Evolutionary conservation across 2,329 filamentous ascomycete genomes (phyloP).

Genomic region (Atkinsonella texensis): DNA sequence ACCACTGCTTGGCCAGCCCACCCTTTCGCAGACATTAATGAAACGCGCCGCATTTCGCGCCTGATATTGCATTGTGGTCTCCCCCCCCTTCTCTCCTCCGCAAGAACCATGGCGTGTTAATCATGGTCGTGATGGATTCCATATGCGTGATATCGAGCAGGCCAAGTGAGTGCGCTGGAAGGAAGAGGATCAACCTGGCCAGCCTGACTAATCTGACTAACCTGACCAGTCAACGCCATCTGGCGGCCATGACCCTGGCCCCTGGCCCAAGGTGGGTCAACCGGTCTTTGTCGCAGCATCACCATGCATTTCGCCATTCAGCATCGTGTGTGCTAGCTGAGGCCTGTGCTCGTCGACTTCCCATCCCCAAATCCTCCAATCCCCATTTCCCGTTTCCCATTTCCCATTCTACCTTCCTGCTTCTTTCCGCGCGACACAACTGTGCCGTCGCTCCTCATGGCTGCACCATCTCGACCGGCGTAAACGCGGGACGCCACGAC

Average conservation of each 20-base stretch:
- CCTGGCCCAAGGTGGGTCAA: neutral
- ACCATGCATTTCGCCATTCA: neutral
- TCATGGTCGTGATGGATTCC: too few relatives aligned
- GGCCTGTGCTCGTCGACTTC: neutral
- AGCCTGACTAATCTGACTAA: too few relatives aligned
- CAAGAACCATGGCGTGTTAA: too few relatives aligned
- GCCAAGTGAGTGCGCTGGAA: too few relatives aligned
- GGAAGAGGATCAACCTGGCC: neutral
- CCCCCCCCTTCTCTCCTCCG: neutral
- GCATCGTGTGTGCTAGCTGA: neutral
- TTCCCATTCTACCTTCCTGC: slow-evolving; percentile 1
- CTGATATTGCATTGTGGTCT: neutral
- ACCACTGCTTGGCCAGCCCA: neutral
- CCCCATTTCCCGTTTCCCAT: neutral
- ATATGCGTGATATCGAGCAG: too few relatives aligned
- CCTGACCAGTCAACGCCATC: neutral
- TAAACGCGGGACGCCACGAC: slow-evolving; percentile 8
- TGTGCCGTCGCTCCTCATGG: slow-evolving; percentile 8
- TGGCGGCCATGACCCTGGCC: slow-evolving; percentile 3
- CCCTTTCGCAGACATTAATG: neutral
- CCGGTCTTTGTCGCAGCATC: neutral
- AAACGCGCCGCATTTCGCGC: neutral
- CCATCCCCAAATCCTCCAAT: neutral
- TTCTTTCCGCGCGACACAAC: neutral
- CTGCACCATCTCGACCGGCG: slow-evolving; percentile 16